Base-by-base conservation (phyloP, 1,284 basidiomycete genomes). In the Ustilago esculenta region DNA sequence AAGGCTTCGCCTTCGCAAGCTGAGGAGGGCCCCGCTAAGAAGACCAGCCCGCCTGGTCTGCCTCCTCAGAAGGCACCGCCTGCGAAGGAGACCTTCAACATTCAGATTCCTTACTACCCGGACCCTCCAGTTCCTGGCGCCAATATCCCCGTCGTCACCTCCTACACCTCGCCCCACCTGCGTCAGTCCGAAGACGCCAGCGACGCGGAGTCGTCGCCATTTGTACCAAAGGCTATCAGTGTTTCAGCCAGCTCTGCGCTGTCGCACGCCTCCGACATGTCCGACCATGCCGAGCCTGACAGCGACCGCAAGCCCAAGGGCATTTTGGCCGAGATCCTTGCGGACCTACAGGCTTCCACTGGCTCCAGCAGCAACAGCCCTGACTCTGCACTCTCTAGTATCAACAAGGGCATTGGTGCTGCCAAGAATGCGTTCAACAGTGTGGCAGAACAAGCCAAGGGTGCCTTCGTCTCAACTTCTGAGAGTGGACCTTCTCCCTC, bases 21-120 rank as follows among this genome's bases (percentile, higher is more conserved):
- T 14, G 48, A 63, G 9, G 57, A 66, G 5, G 63, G 43, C 10
- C 68, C 68, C 18, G 55, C 54, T 34, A 51, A 60, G 36, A 60
- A 63, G 53, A 68, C 56, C 27, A 72, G 60, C 33, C 66, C 73
- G 8, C 77, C 75, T 10, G 77, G 77, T 20, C 37, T 65, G 23
- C 77, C 77, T 5, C 61, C 59, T 29, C 55, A 72, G 15, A 75
- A 69, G 44, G 44, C 61, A 6, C 64, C 69, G 15, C 33, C 52
- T n/a, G 50, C 69, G 34, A 56, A 58, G 34, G 71, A 77, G 54
- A 67, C 61, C 12, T 77, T 79, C 64, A 71, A 76, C 54, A 29
- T 79, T 23, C 57, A 63, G 46, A 70, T 79, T 29, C 77, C 77
- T 27, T 75, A 72, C 53, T 72, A 76, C 57, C 49, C 67, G 25